Evolutionary conservation across 345 rosid species (phyloP), one percentile per base, ranked within the genome.

Genomic region (Draba incana): DNA sequence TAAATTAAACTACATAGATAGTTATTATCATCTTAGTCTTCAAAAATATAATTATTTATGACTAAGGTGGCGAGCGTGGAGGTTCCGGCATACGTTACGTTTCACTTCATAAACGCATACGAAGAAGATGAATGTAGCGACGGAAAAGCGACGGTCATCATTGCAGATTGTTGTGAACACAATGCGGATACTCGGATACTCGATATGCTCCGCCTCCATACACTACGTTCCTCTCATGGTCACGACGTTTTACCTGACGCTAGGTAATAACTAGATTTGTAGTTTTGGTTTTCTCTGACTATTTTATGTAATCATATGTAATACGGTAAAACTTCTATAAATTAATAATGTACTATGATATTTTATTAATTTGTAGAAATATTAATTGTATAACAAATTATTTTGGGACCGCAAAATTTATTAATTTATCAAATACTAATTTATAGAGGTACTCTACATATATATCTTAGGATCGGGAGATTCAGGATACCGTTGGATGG

Each of bases 121-220:
- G 96, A 94, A 77, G 96, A 88, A 75, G 79, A 43, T 71, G 91
- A 90, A 52, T 51, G 42, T 31, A 88, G 87, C 49, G 96, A 88
- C 0, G 98, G 98, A 6, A 82, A 90, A 57, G 82, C 84, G 50
- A 84, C 78, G 8, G 84, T 78, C 5, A 65, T 94, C 6, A 57
- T 90, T 7, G 96, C 90, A 6, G 99, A 94, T 79, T 94, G 99
- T 65, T 94, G 99, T 37, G 97, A 90, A 54, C 97, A 90, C 60
- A 84, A 80, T 31, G 95, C 95, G 0, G 90, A 94, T 69, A 75
- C 99, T 2, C 74, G 87, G 4, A 90, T 94, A 57, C 77, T 94
- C 14, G 97, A 94, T 27, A 75, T 77, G 76, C 95, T 91, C 38
- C 80, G 85, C 25, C 86, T 94, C n/a, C 83, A 91, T 43, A 89